A percentile compares a stretch with the other conserved stretches of the same genome.
These are phyloP conservation scores for Plantago ovata DNA, from an alignment of 257 asterid species.

Conservation along the genomic window DNA sequence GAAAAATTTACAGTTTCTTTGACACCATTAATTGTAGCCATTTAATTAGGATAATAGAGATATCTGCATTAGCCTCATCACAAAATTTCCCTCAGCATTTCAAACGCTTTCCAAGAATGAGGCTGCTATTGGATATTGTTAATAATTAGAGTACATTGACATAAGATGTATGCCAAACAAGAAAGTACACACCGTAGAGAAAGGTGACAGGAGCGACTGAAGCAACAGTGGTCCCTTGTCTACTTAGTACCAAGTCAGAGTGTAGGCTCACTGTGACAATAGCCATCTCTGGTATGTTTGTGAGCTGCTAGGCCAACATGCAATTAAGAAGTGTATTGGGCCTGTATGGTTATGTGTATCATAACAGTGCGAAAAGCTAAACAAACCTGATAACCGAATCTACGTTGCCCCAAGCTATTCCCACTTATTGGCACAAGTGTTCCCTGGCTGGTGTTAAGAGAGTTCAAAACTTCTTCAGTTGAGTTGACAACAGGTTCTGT, in stretches of 20 bases:
- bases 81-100: not conserved
- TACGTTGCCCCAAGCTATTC: constrained; percentile 60
- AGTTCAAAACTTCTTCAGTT: constrained; percentile 60
- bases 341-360: not conserved
- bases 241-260: constrained; percentile 48
- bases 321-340: not conserved
- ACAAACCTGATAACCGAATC: constrained; percentile 88
- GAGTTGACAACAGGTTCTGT: constrained; percentile 77
- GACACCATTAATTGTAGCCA: not conserved
- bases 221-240: constrained; percentile 82
- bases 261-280: constrained; percentile 65
- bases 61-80: not conserved
- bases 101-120: not conserved
- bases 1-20: not conserved
- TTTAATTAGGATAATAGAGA: not conserved
- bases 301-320: constrained; percentile 41
- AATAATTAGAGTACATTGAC: not conserved
- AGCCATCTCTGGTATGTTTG: constrained; percentile 48
- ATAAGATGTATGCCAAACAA: not conserved
- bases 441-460: constrained; percentile 62
- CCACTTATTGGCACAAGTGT: constrained; percentile 58
- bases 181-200: constrained; percentile 63
- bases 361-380: not conserved
- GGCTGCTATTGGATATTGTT: not conserved
- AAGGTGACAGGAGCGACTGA: constrained; percentile 73